These are phyloP conservation scores for Spergularia marina DNA, from an alignment of 148 eudicot genomes.

Conservation along the genomic window DNA sequence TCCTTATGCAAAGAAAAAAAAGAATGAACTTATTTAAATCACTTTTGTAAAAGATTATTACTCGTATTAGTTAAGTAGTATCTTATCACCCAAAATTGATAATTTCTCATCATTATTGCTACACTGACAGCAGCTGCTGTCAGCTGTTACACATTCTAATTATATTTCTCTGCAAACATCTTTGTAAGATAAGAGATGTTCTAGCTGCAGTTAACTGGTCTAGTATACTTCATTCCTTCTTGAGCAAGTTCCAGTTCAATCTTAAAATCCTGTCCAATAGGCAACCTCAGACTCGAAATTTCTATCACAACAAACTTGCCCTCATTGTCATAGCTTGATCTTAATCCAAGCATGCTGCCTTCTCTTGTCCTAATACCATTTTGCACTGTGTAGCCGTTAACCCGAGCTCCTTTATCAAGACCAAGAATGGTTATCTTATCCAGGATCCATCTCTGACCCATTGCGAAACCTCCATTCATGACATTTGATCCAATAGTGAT, in stretches of 20 bases:
- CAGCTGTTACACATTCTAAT: too few species aligned
- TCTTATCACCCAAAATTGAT: too few species aligned
- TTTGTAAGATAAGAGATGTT: neutral
- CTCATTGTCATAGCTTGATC: conserved; percentile 16
- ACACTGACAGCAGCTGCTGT: too few species aligned
- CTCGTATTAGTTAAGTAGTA: too few species aligned
- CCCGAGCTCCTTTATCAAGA: conserved; percentile 26
- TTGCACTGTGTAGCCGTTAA: conserved; percentile 15
- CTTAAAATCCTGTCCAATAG: conserved; percentile 47
- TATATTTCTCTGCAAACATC: too few species aligned
- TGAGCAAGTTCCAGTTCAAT: conserved; percentile 28
- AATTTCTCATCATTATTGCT: too few species aligned
- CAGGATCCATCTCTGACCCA: conserved; percentile 37
- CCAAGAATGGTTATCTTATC: conserved; percentile 47
- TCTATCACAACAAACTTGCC: conserved; percentile 42
- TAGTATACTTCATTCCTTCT: neutral
- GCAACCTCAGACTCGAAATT: conserved; percentile 37
- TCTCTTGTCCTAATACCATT: conserved; percentile 17
- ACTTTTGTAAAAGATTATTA: too few species aligned
- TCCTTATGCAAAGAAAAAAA: too few species aligned
- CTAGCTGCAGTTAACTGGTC: conserved; percentile 8
- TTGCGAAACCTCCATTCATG: conserved; percentile 32
- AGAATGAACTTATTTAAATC: too few species aligned
- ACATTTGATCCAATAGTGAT: conserved; percentile 33
- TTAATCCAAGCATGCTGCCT: neutral